Conservation (phyloP, 768 basidiomycete species). For the Suillus luteus region DNA sequence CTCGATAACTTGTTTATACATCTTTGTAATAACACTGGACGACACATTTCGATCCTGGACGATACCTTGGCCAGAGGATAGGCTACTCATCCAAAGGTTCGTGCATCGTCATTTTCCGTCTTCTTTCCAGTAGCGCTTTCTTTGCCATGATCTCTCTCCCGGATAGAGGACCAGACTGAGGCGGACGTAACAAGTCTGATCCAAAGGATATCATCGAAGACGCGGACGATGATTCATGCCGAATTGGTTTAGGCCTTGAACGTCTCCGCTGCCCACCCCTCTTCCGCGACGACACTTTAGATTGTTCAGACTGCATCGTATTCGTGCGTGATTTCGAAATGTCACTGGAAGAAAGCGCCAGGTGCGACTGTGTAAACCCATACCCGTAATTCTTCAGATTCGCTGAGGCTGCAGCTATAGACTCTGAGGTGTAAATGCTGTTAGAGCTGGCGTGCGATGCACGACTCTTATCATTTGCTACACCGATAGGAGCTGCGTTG, state of each 20-base stretch:
- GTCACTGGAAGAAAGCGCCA: conserved; percentile 5
- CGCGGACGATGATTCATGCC: conserved; percentile 28
- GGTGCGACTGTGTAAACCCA: conserved; percentile 17
- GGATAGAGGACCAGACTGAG: conserved; percentile 16
- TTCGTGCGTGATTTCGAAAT: conserved; percentile 7
- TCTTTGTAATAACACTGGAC: conserved; percentile 7
- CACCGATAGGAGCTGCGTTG: not conserved
- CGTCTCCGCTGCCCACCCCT: conserved; percentile 3
- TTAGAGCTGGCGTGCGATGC: conserved; percentile 19
- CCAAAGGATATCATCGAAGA: conserved; percentile 29
- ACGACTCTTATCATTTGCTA: not conserved
- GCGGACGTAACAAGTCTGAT: conserved; percentile 14
- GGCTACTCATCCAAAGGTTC: not conserved
- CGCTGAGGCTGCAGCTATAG: conserved; percentile 20
- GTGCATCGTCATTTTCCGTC: conserved; percentile 19
- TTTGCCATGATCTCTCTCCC: conserved; percentile 24
- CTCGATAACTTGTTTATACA: conserved; percentile 3
- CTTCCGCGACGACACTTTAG: conserved; percentile 4
- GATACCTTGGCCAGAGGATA: not conserved
- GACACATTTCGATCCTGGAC: not conserved
- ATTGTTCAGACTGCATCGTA: conserved; percentile 14
- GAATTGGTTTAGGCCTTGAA: conserved; percentile 19
- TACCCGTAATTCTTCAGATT: conserved; percentile 30
- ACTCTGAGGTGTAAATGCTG: conserved; percentile 30
- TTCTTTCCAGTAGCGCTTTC: conserved; percentile 30